phyloP scores from a whole-genome alignment of 116 monocot species.

The Cymodocea nodosa region DNA sequence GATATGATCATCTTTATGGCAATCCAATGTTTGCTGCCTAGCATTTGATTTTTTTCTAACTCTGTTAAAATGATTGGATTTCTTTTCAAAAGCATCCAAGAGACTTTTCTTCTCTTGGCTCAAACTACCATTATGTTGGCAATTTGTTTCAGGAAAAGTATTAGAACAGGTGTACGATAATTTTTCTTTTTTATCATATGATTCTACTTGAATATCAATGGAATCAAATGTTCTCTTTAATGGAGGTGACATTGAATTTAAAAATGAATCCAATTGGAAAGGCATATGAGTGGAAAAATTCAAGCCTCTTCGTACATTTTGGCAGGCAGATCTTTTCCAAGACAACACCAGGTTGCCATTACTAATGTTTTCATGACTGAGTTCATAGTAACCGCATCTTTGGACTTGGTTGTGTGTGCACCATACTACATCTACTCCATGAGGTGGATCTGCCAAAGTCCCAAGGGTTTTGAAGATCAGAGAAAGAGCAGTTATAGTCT shows the following conservation, averaged over 20 bases:
- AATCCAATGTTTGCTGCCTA: background rate
- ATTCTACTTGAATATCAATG: constrained; percentile 2
- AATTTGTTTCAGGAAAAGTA: constrained; percentile 15
- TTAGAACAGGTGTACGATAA: constrained; percentile 15
- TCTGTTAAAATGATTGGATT: constrained; percentile 4
- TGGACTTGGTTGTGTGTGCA: constrained; percentile 41
- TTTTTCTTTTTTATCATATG: constrained; percentile 11
- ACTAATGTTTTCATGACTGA: constrained; percentile 27
- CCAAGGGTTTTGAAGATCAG: constrained; percentile 92
- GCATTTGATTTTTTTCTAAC: constrained; percentile 11
- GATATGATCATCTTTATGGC: constrained; percentile 4
- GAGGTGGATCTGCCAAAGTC: constrained; percentile 62
- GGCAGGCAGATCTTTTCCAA: constrained; percentile 39
- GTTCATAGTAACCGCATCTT: constrained; percentile 80
- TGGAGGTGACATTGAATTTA: constrained; percentile 13
- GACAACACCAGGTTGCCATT: constrained; percentile 19
- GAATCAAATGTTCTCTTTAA: constrained; percentile 8
- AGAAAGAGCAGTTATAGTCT: constrained; percentile 91
- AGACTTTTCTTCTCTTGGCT: constrained; percentile 39
- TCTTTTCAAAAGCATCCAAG: constrained; percentile 27
- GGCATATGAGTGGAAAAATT: constrained; percentile 6
- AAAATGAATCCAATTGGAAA: constrained; percentile 9
- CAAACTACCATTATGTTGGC: constrained; percentile 22
- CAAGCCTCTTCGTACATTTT: constrained; percentile 20
- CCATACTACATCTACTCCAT: constrained; percentile 66